Evolutionary conservation across 192 early-diverging fungal genomes (phyloP).

Genomic region (Coemansia sp.): DNA sequence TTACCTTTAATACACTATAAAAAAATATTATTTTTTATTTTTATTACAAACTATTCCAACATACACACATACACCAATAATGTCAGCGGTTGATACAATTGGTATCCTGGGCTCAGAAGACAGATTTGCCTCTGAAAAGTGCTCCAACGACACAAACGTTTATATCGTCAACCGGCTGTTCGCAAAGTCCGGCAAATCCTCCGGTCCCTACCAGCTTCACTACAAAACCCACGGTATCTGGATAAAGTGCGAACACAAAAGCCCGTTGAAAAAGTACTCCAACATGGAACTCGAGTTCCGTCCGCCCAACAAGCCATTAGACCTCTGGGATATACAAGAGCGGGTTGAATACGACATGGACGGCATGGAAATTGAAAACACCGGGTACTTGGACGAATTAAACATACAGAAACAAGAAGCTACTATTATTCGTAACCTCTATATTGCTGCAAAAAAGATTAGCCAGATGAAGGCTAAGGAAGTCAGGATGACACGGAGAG

Average conservation of each 20-base stretch:
- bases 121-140: background rate
- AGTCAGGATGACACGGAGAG: background rate
- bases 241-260: background rate
- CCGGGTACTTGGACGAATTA: background rate
- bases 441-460: background rate
- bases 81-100: background rate
- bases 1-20: background rate
- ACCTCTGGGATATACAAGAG: no score
- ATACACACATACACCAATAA: background rate
- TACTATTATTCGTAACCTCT: background rate
- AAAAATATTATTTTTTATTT: background rate
- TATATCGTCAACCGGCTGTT: background rate
- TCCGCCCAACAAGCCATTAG: background rate
- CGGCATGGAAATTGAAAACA: background rate
- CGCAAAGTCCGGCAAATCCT: background rate
- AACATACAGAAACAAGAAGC: background rate
- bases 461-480: background rate
- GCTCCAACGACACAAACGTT: background rate
- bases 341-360: background rate
- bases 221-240: background rate
- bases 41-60: background rate
- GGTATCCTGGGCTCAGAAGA: background rate
- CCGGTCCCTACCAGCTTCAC: background rate
- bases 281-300: conserved; percentile 5
- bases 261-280: background rate